phyloP scores from a whole-genome alignment of 306 rosid species.

The Ceratonia siliqua region DNA sequence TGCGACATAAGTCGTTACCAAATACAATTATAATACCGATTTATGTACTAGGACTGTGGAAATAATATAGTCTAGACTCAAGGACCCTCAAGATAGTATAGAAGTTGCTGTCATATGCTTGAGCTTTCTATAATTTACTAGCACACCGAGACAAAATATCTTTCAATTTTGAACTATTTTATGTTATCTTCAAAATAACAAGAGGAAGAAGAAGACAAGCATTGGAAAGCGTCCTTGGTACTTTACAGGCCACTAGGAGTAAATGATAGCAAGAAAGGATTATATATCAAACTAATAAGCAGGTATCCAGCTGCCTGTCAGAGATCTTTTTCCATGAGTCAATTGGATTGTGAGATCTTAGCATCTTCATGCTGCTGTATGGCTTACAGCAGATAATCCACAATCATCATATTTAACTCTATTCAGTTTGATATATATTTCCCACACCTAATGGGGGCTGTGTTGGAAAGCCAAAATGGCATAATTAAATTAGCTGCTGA shows the following conservation, averaged over 20 bases:
- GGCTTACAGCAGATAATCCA: background rate
- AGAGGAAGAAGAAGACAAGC: background rate
- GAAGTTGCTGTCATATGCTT: background rate
- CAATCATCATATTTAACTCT: too few relatives aligned
- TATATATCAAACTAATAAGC: background rate
- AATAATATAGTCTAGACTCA: background rate
- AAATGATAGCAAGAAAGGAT: background rate
- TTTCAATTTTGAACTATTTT: background rate
- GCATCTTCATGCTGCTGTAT: background rate
- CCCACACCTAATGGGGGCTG: background rate
- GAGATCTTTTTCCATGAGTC: background rate
- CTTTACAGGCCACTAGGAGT: background rate
- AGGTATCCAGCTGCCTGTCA: background rate
- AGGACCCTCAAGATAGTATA: background rate
- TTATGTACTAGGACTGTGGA: background rate
- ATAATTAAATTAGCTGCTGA: background rate
- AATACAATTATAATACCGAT: background rate
- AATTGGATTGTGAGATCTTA: background rate
- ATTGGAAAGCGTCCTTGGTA: background rate
- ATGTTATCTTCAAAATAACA: too few relatives aligned
- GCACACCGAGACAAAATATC: conserved; percentile 6
- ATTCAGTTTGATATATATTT: background rate
- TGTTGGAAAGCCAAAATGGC: background rate
- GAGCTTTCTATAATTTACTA: background rate
- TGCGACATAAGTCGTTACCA: background rate